A percentile compares a stretch with the other conserved stretches of the same genome.
These are phyloP conservation scores for Harringtonia aguacate DNA, from an alignment of 2,329 filamentous ascomycete species.

Conservation along the genomic window DNA sequence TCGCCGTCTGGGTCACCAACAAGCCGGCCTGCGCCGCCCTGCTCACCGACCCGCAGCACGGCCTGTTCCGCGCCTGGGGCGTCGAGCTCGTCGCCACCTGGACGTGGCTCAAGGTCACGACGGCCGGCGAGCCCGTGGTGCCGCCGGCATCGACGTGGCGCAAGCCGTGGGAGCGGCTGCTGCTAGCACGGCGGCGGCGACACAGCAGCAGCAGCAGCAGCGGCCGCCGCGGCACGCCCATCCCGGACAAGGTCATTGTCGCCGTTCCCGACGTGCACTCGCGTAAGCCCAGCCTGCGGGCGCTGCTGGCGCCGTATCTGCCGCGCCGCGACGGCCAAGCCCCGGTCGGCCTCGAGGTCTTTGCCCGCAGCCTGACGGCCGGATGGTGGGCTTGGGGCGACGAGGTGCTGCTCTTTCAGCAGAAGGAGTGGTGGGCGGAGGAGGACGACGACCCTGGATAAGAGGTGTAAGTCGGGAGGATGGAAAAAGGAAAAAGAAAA, in stretches of 20 bases:
- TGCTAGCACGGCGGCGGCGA: slow-evolving; percentile 45
- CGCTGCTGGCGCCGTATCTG: slow-evolving; percentile 35
- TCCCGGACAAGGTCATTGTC: slow-evolving; percentile 45
- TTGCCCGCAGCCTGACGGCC: slow-evolving; percentile 61
- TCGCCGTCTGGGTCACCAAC: slow-evolving; percentile 73
- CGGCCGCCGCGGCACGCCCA: slow-evolving; percentile 18
- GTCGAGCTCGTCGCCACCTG: slow-evolving; percentile 58
- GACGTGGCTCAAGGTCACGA: slow-evolving; percentile 69
- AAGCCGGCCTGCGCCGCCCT: slow-evolving; percentile 49
- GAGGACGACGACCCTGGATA: background rate
- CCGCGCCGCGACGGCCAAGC: slow-evolving; percentile 28
- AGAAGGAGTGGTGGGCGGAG: slow-evolving; percentile 14
- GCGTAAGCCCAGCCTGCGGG: slow-evolving; percentile 61
- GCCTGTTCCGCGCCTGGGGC: slow-evolving; percentile 57
- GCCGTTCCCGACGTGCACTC: slow-evolving; percentile 69
- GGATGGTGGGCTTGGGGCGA: slow-evolving; percentile 76
- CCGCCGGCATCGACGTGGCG: slow-evolving; percentile 51
- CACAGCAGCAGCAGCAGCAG: slow-evolving; percentile 25
- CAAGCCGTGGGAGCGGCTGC: slow-evolving; percentile 66
- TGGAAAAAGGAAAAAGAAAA: too few species aligned
- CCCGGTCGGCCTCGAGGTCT: slow-evolving; percentile 57
- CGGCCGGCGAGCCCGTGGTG: slow-evolving; percentile 52
- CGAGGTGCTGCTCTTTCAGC: slow-evolving; percentile 61
- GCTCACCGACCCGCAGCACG: slow-evolving; percentile 31
- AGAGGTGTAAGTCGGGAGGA: too few species aligned